phyloP scores from a whole-genome alignment of 495 filamentous ascomycete species.

The Aspergillus diversus region DNA sequence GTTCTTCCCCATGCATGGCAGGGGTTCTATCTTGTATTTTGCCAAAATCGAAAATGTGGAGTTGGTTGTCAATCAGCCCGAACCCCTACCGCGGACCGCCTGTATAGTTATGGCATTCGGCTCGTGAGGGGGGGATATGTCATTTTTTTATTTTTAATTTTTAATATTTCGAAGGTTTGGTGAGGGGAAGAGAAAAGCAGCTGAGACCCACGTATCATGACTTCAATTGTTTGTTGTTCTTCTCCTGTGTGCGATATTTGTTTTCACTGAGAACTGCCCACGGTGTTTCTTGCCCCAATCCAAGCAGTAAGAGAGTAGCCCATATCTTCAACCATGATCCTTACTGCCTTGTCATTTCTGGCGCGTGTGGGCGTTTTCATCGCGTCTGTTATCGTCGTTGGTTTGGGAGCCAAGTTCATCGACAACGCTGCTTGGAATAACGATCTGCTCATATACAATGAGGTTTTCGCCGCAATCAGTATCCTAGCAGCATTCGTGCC shows the following conservation, averaged over 20 bases:
- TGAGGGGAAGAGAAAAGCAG: too few relatives aligned
- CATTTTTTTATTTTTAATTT: not conserved
- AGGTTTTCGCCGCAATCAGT: slow-evolving; percentile 1
- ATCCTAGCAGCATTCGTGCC: slow-evolving; percentile 6
- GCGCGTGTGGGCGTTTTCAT: slow-evolving; percentile 1
- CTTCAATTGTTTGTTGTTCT: not conserved
- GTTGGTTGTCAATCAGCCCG: not conserved
- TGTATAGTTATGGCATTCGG: not conserved
- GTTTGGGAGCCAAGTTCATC: slow-evolving; percentile 7
- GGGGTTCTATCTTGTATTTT: too few relatives aligned
- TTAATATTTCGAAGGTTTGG: not conserved
- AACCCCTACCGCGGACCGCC: not conserved
- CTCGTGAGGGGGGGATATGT: not conserved
- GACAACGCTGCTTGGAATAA: not conserved
- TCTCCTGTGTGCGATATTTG: not conserved
- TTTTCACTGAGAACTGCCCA: not conserved
- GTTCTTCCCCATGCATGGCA: too few relatives aligned
- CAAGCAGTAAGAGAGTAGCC: not conserved
- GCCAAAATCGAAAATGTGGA: not conserved
- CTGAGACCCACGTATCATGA: not conserved
- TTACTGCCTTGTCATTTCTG: slow-evolving; percentile 5
- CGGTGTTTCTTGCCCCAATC: not conserved
- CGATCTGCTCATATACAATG: slow-evolving; percentile 6
- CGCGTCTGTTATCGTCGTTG: slow-evolving; percentile 9
- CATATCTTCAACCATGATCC: slow-evolving; percentile 3